Evolutionary conservation across 1,284 basidiomycete genomes (phyloP).

Genomic region (Gomphus bonarii): DNA sequence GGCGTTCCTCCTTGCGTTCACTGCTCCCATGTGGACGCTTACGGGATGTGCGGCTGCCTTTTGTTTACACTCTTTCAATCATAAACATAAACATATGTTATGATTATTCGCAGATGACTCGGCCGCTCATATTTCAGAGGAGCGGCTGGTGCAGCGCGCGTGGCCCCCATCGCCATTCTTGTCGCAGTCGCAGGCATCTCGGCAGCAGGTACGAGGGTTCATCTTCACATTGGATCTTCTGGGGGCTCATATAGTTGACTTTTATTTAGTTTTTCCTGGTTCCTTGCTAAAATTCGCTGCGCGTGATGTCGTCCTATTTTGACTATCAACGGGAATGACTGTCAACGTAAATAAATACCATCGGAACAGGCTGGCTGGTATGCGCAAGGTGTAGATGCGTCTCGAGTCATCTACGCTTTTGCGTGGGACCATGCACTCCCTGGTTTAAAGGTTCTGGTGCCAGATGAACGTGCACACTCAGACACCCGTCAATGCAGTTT

Average conservation of each 20-base stretch:
- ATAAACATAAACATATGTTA: neutral
- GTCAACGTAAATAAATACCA: too few species aligned
- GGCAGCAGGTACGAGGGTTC: constrained; percentile 23
- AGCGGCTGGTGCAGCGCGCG: constrained; percentile 50
- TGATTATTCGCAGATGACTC: constrained; percentile 45
- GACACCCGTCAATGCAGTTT: constrained; percentile 65
- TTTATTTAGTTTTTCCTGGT: too few species aligned
- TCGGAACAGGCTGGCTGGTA: constrained; percentile 52
- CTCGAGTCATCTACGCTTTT: too few species aligned
- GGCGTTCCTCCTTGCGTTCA: constrained; percentile 69
- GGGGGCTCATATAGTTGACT: neutral
- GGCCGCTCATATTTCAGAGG: constrained; percentile 70
- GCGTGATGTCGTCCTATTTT: too few species aligned
- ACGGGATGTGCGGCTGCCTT: constrained; percentile 52
- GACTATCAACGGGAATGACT: too few species aligned
- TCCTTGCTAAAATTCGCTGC: too few species aligned
- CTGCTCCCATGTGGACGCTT: constrained; percentile 68
- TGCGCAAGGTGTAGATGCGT: constrained; percentile 72
- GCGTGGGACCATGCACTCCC: constrained; percentile 65
- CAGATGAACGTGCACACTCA: constrained; percentile 43
- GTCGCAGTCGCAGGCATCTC: constrained; percentile 51
- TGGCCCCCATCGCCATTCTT: constrained; percentile 73
- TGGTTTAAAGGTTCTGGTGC: constrained; percentile 59
- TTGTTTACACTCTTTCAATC: neutral
- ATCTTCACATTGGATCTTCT: neutral